A percentile compares a stretch with the other conserved stretches of the same genome.
Conservation (phyloP, 441 rosid genomes). For the Geranium incanum region DNA sequence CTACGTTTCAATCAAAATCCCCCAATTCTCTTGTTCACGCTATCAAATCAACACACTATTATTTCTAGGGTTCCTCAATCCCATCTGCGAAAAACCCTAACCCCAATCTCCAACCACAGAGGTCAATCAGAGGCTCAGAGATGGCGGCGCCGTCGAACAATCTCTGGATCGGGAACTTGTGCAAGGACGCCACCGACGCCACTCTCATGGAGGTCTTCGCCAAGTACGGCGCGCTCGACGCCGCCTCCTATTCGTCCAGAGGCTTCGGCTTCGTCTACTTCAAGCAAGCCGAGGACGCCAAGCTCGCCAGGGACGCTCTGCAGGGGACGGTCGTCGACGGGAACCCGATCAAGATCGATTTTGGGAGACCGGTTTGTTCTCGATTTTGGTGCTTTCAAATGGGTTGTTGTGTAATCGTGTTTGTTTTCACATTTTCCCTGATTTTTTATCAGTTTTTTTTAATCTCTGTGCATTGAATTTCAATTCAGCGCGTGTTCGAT, state of each 20-base stretch:
- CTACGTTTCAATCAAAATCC: too few species aligned
- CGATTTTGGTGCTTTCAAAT: conserved; percentile 25
- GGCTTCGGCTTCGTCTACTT: conserved; percentile 69
- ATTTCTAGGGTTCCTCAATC: background rate
- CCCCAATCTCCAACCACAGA: background rate
- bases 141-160: conserved; percentile 45
- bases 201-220: conserved; percentile 53
- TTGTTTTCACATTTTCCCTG: conserved; percentile 7
- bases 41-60: too few species aligned
- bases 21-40: too few species aligned
- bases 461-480: background rate
- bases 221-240: conserved; percentile 53
- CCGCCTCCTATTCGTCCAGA: conserved; percentile 50
- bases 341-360: conserved; percentile 59
- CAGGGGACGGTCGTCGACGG: conserved; percentile 61
- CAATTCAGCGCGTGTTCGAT: background rate
- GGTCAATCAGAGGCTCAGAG: conserved; percentile 15
- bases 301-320: conserved; percentile 54
- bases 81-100: background rate
- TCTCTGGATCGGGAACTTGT: conserved; percentile 77
- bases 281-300: conserved; percentile 64
- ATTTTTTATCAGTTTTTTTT: conserved; percentile 13
- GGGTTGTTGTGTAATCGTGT: conserved; percentile 10
- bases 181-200: conserved; percentile 41
- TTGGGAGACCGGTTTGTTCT: conserved; percentile 87